A percentile compares a stretch with the other conserved stretches of the same genome.
Conservation (phyloP, 2,329 filamentous ascomycete genomes). For the Xylariaceae sp. region DNA sequence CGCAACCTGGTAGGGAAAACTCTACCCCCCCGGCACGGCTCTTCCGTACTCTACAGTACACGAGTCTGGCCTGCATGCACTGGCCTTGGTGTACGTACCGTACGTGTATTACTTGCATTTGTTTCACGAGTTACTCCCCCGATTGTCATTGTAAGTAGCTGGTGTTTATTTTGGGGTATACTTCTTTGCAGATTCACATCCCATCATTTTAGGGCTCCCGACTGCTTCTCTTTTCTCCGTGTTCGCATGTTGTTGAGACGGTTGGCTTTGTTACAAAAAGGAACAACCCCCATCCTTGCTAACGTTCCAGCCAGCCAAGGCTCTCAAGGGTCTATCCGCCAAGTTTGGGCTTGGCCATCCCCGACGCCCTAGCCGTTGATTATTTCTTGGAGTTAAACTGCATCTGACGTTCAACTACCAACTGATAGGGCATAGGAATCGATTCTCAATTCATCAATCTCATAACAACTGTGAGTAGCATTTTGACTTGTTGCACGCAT, state of each 20-base stretch:
- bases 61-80: too few species aligned
- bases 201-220: not conserved
- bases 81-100: too few species aligned
- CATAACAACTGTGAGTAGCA: constrained; percentile 12
- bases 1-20: too few species aligned
- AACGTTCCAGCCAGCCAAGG: constrained; percentile 30
- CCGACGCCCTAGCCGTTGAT: constrained; percentile 33
- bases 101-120: not conserved
- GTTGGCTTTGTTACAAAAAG: not conserved
- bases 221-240: not conserved
- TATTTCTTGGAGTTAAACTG: constrained; percentile 26
- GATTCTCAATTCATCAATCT: too few species aligned
- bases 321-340: constrained; percentile 21
- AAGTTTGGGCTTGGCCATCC: constrained; percentile 27
- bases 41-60: too few species aligned
- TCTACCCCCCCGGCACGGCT: too few species aligned
- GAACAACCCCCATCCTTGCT: constrained; percentile 16
- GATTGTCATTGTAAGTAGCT: too few species aligned
- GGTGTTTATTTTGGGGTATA: too few species aligned
- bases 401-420: constrained; percentile 8
- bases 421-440: constrained; percentile 7
- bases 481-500: too few species aligned
- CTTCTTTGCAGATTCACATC: constrained; percentile 4
- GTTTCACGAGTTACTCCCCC: too few species aligned
- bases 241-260: constrained; percentile 4